phyloP scores from a whole-genome alignment of 768 basidiomycete genomes.

The Hygrophoropsis aurantiaca region DNA sequence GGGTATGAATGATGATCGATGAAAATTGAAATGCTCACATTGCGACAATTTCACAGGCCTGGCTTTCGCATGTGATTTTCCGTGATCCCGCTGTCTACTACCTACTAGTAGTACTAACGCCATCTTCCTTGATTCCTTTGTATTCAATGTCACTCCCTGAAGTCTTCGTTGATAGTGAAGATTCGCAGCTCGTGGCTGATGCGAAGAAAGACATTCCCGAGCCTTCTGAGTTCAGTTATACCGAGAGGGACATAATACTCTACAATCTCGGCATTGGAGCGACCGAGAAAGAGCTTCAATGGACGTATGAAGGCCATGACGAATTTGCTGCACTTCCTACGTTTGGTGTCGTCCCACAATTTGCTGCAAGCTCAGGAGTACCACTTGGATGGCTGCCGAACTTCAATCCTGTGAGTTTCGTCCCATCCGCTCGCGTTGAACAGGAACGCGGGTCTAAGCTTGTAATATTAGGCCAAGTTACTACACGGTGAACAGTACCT shows the following conservation, averaged over 20 bases:
- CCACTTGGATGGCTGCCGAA: slow-evolving; percentile 89
- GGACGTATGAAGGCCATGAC: slow-evolving; percentile 89
- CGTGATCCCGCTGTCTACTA: neutral
- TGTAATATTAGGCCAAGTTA: slow-evolving; percentile 72
- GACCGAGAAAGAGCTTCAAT: slow-evolving; percentile 87
- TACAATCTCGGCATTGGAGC: slow-evolving; percentile 97
- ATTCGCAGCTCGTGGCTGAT: slow-evolving; percentile 76
- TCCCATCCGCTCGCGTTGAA: slow-evolving; percentile 3
- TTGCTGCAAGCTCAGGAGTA: slow-evolving; percentile 65
- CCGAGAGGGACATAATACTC: slow-evolving; percentile 88
- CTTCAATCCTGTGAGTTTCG: slow-evolving; percentile 78
- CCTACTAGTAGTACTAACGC: too few species aligned
- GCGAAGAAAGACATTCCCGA: slow-evolving; percentile 67
- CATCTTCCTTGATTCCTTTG: too few species aligned
- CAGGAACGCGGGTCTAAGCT: neutral
- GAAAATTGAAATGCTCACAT: too few species aligned
- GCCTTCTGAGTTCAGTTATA: slow-evolving; percentile 67
- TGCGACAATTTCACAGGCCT: too few species aligned
- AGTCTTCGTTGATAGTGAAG: slow-evolving; percentile 73
- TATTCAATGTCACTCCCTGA: slow-evolving; percentile 44
- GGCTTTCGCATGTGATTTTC: slow-evolving; percentile 5
- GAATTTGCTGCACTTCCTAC: slow-evolving; percentile 87
- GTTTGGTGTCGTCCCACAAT: slow-evolving; percentile 94
- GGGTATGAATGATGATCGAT: too few species aligned
- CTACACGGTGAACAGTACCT: slow-evolving; percentile 98